Evolutionary conservation across 306 rosid species (phyloP), one percentile per base, ranked within the genome.

Genomic region (apple (Malus domestica)): DNA sequence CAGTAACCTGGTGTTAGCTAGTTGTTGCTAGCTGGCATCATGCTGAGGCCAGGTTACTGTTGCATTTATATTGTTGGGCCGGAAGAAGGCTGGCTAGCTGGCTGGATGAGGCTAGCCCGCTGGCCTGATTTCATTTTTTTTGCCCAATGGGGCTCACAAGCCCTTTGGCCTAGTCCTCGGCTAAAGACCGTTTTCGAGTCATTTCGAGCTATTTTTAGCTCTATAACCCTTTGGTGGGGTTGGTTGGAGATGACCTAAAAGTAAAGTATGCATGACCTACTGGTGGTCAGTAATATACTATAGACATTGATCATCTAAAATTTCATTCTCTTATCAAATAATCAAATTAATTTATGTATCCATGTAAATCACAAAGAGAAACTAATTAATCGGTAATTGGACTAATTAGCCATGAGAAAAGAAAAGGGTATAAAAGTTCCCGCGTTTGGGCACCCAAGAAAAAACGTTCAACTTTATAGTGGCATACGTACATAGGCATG

Each of bases 391-490:
- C n/a, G 58, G 20, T 52, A 52, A 52, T 52, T 52, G 59, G 68
- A 45, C 70, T 35, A 79, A 73, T 46, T 46, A 59, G 38, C n/a
- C 67, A 75, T 49, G 83, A 51, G 84, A 75, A 62, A 68, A 59
- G 14, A 23, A 13, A 5, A 4, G 54, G 27, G 55, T 10, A 18
- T 57, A 33, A 20, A 72, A 16, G 52, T 51, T 72, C 23, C 73
- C 60, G 73, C 12, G 52, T 68, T 44, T 49, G 76, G 83, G 87
- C 20, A 72, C 81, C 83, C 70, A 68, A 79, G 35, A 23, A 74
- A 30, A 23, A 74, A 88, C 82, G 85, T 58, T 29, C 64, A 5
- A 51, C 81, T 58, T 67, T 77, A 38, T 52, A 40, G 27, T 68
- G 75, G 40, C 40, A 35, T 35, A 35, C 80, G n/a, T 63, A 76